A percentile compares a stretch with the other conserved stretches of the same genome.
phyloP scores from a whole-genome alignment of 2,329 filamentous ascomycete species.

The Arthrobotrys megalospora region DNA sequence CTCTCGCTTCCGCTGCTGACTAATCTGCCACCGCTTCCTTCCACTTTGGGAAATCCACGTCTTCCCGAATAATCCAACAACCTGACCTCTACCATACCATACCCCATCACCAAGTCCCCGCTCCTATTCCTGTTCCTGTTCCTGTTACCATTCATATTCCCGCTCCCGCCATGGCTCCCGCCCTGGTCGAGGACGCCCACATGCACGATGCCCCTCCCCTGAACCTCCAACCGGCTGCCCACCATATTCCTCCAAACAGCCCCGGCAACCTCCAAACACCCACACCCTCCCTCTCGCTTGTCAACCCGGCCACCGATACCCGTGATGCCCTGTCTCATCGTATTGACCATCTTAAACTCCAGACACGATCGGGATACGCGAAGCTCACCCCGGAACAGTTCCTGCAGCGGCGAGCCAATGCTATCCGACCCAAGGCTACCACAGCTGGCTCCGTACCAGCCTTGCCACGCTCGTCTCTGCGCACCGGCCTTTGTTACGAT shows the following conservation, averaged over 20 bases:
- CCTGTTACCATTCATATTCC: background rate
- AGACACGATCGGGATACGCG: constrained; percentile 21
- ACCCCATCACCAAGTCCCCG: background rate
- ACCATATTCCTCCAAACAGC: background rate
- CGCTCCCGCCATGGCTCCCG: constrained; percentile 16
- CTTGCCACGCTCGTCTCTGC: constrained; percentile 71
- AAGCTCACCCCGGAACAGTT: constrained; percentile 44
- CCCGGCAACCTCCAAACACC: background rate
- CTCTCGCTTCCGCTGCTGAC: background rate
- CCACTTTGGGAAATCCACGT: constrained; percentile 6
- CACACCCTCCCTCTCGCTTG: background rate
- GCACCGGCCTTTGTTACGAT: constrained; percentile 89
- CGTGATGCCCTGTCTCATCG: constrained; percentile 5
- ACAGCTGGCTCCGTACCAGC: constrained; percentile 66
- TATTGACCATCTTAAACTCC: constrained; percentile 16
- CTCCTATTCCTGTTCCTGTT: background rate
- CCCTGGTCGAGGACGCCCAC: constrained; percentile 40
- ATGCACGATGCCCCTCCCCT: constrained; percentile 45
- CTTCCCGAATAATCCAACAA: background rate
- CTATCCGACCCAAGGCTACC: background rate
- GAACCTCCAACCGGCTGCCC: background rate
- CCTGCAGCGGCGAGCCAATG: constrained; percentile 19
- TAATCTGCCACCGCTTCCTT: background rate
- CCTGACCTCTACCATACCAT: too few relatives aligned
- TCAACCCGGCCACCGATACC: background rate